Base-by-base conservation (phyloP, 441 rosid species). In the Euphorbia corollata region DNA sequence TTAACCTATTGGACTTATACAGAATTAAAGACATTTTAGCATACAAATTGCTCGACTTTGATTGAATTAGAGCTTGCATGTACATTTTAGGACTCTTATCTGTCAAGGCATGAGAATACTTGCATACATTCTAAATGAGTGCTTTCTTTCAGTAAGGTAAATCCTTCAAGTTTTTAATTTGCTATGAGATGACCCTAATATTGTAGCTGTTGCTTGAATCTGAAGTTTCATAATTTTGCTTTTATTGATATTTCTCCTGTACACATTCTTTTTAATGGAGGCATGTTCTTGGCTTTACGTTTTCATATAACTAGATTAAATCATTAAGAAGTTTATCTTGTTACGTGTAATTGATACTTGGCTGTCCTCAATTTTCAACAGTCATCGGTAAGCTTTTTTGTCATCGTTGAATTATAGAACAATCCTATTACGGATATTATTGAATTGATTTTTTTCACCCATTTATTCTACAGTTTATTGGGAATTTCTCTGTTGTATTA, bases 81-180 rank as follows among this genome's bases (percentile, higher is more conserved):
- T 59, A 30, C 39, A 41, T 71, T 13, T 57, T 48, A 34, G 53
- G 13, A 22, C 2, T 1, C n/a, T 20, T 45, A 38, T 47, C 19
- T 6, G 65, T 61, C 2, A 36, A 18, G 22, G 41, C 30, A 48
- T n/a, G 4, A 10, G 24, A 36, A n/a, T 50, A 13, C 23, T 18
- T 68, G 45, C 60, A 16, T 20, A 16, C 18, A 61, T 61, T 60
- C 66, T 60, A 41, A 23, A 45, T 57, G 4, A 34, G 2, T 15
- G 23, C 43, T 63, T 63, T 70, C 43, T 43, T n/a, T 63, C 13
- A 34, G 20, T 1, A 13, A 19, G 16, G 32, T 18, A 55, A 55
- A 56, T 32, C 32, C 13, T 41, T 70, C 20, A 11, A 9, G 18
- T 23, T 18, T n/a, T 51, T 38, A 10, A 22, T 68, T 61, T 39